These are phyloP conservation scores for Tulasnella sp. DNA, from an alignment of 768 basidiomycete species.

Conservation along the genomic window DNA sequence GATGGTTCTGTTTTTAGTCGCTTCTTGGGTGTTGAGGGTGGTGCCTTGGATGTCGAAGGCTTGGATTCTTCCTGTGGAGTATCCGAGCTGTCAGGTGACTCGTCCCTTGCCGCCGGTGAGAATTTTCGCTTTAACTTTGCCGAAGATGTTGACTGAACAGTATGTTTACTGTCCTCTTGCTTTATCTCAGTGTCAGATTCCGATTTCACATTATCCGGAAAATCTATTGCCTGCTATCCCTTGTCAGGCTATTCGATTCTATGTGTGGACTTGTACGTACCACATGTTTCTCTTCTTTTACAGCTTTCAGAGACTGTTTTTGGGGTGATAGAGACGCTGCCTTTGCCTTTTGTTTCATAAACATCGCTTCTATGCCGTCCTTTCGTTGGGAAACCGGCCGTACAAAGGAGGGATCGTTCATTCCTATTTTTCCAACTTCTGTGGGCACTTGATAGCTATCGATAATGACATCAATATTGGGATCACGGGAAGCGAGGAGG, in stretches of 20 bases:
- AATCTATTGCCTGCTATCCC: too few relatives aligned
- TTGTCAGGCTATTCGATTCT: too few relatives aligned
- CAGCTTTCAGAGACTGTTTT: too few relatives aligned
- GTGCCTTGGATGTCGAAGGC: background rate
- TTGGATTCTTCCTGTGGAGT: background rate
- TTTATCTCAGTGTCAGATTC: too few relatives aligned
- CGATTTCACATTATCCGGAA: too few relatives aligned
- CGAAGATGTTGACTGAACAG: background rate
- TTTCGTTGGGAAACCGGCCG: slow-evolving; percentile 64
- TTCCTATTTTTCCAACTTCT: slow-evolving; percentile 85
- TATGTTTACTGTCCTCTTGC: background rate
- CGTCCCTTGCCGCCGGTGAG: background rate
- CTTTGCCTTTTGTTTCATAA: slow-evolving; percentile 41
- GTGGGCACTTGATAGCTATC: slow-evolving; percentile 73
- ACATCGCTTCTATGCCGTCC: slow-evolving; percentile 79
- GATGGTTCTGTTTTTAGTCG: too few relatives aligned
- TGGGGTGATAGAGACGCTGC: too few relatives aligned
- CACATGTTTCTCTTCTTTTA: too few relatives aligned
- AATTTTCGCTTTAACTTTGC: background rate
- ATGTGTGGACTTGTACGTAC: too few relatives aligned
- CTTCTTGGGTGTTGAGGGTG: background rate
- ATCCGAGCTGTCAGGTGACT: background rate
- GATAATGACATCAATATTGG: background rate
- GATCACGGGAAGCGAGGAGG: background rate
- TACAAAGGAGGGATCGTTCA: slow-evolving; percentile 68